phyloP scores from a whole-genome alignment of 2,329 filamentous ascomycete species.

The Fusarium oligoseptatum region DNA sequence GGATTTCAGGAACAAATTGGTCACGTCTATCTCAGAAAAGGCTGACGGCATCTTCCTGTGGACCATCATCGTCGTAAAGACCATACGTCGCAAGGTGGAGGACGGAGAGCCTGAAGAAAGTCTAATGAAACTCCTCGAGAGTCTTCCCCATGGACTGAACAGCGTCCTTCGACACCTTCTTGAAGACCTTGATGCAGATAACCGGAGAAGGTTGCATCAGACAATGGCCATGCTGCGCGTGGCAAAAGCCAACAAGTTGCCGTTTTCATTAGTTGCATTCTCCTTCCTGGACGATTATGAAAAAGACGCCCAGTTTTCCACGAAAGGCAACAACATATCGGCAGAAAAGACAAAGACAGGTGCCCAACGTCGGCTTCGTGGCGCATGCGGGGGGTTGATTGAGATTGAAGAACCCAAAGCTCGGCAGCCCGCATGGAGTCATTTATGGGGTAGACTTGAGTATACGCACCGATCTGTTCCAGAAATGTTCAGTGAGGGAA shows the following conservation, averaged over 20 bases:
- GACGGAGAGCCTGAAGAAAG: not conserved
- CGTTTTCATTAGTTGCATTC: not conserved
- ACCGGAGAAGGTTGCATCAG: not conserved
- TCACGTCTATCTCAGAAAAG: not conserved
- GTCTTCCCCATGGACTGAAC: not conserved
- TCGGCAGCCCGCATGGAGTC: too few relatives aligned
- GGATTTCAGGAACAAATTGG: rapidly evolving
- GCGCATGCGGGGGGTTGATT: not conserved
- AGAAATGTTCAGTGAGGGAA: not conserved
- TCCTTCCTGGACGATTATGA: constrained; percentile 11
- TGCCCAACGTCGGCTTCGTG: not conserved
- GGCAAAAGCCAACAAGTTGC: not conserved
- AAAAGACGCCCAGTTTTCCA: not conserved
- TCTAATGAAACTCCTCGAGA: not conserved
- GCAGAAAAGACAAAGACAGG: not conserved
- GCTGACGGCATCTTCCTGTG: constrained; percentile 3
- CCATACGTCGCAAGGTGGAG: constrained; percentile 1
- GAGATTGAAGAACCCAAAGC: not conserved
- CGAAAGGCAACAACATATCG: not conserved
- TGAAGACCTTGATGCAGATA: not conserved
- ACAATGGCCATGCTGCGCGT: not conserved
- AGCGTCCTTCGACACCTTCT: not conserved
- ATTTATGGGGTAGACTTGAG: not conserved
- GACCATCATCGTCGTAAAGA: not conserved
- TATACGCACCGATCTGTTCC: constrained; percentile 8